These are phyloP conservation scores for Dittrichia graveolens DNA, from an alignment of 129 eudicot species.

Conservation along the genomic window DNA sequence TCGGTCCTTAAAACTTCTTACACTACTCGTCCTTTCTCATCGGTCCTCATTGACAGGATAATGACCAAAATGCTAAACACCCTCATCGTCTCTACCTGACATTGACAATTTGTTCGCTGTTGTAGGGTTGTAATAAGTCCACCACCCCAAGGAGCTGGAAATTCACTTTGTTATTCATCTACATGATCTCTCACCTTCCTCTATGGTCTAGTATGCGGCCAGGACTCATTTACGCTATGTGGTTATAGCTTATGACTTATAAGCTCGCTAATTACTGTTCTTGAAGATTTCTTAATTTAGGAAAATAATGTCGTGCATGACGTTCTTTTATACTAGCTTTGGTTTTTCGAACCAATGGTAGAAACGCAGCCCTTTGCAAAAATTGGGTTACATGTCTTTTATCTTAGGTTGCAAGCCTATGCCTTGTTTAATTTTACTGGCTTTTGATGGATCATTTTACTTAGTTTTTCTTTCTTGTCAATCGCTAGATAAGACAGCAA, in stretches of 20 bases:
- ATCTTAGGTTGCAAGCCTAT: not conserved
- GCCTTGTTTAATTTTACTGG: slow-evolving; percentile 12
- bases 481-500: not conserved
- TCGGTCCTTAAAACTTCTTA: not conserved
- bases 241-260: slow-evolving; percentile 27
- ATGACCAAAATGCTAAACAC: not conserved
- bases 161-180: slow-evolving; percentile 14
- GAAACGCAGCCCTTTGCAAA: slow-evolving; percentile 8
- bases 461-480: not conserved
- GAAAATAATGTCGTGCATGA: slow-evolving; percentile 9
- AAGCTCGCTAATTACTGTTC: slow-evolving; percentile 20
- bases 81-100: not conserved
- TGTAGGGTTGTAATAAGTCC: slow-evolving; percentile 27
- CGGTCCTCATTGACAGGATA: not conserved
- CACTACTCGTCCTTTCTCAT: not conserved
- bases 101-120: slow-evolving; percentile 1
- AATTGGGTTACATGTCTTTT: not conserved
- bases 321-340: not conserved
- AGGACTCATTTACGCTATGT: slow-evolving; percentile 4
- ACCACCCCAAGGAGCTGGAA: slow-evolving; percentile 28
- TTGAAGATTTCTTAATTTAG: slow-evolving; percentile 16
- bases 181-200: slow-evolving; percentile 28
- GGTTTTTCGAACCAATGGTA: not conserved
- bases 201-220: slow-evolving; percentile 6
- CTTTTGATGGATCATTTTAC: slow-evolving; percentile 3